Conservation (phyloP, 1,139 yeast genomes). For the Yarrowia galli region DNA sequence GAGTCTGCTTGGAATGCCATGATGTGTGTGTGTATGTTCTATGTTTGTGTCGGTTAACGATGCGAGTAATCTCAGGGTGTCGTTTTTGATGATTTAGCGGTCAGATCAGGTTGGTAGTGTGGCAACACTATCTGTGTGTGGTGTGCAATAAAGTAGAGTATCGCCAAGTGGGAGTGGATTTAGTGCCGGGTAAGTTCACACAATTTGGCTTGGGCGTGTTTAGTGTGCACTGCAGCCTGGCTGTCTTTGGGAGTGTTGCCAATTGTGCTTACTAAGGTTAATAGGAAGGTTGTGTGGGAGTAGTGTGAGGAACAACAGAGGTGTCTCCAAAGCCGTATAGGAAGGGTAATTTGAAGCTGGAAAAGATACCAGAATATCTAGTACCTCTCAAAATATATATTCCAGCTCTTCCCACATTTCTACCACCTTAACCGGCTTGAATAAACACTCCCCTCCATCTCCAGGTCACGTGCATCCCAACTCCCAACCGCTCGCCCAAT, state of each 20-base stretch:
- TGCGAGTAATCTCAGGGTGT: neutral
- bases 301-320: neutral
- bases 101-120: constrained; percentile 20
- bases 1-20: constrained; percentile 37
- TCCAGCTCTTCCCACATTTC: too few relatives aligned
- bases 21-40: constrained; percentile 5
- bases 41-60: neutral
- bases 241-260: constrained; percentile 3
- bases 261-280: neutral
- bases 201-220: neutral
- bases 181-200: constrained; percentile 36
- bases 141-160: neutral
- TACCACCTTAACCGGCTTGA: neutral
- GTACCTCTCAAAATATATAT: neutral
- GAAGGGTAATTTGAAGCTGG: neutral
- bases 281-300: too few relatives aligned
- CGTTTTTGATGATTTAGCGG: neutral
- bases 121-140: constrained; percentile 26
- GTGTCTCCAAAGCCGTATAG: neutral
- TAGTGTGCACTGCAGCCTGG: neutral
- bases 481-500: constrained; percentile 37
- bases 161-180: constrained; percentile 3
- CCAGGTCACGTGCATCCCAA: constrained; percentile 21
- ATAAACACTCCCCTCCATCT: neutral
- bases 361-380: neutral